These are phyloP conservation scores for Zygoascus biomembranicola DNA, from an alignment of 805 yeast genomes.

Conservation along the genomic window DNA sequence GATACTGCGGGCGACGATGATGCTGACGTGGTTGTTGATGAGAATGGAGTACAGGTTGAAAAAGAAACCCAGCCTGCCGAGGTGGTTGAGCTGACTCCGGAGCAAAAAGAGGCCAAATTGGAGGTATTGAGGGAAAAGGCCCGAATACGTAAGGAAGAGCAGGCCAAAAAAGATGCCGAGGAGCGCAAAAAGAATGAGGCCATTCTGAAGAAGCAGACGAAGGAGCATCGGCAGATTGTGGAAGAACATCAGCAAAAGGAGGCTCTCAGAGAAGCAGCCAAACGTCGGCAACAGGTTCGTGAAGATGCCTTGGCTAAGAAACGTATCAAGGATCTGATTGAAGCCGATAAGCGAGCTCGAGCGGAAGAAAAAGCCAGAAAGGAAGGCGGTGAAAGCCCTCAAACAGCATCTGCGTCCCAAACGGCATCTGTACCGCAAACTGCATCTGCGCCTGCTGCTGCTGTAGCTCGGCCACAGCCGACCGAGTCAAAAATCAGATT, in stretches of 20 bases:
- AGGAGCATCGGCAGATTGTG: constrained; percentile 20
- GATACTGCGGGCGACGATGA: constrained; percentile 1
- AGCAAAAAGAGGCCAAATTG: constrained; percentile 24
- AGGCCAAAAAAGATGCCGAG: constrained; percentile 24
- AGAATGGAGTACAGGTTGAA: neutral
- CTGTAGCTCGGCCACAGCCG: neutral
- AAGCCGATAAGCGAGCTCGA: constrained; percentile 28
- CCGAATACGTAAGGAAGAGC: constrained; percentile 23
- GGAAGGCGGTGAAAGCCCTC: constrained; percentile 9
- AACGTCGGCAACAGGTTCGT: constrained; percentile 22
- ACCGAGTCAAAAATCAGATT: constrained; percentile 21
- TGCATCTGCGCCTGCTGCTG: neutral
- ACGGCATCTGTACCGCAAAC: constrained; percentile 8
- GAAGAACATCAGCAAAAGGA: constrained; percentile 27
- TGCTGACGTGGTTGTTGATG: neutral
- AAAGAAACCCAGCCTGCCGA: neutral
- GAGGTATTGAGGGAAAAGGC: constrained; percentile 25
- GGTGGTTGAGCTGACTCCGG: constrained; percentile 19
- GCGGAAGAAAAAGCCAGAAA: neutral
- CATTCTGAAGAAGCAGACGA: constrained; percentile 23
- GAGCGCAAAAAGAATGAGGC: constrained; percentile 24
- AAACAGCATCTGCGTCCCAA: constrained; percentile 8
- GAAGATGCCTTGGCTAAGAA: constrained; percentile 26
- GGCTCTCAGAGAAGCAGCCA: constrained; percentile 26
- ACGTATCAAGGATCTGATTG: constrained; percentile 26